Conservation (phyloP, 1,284 basidiomycete genomes). For the Malassezia nana region DNA sequence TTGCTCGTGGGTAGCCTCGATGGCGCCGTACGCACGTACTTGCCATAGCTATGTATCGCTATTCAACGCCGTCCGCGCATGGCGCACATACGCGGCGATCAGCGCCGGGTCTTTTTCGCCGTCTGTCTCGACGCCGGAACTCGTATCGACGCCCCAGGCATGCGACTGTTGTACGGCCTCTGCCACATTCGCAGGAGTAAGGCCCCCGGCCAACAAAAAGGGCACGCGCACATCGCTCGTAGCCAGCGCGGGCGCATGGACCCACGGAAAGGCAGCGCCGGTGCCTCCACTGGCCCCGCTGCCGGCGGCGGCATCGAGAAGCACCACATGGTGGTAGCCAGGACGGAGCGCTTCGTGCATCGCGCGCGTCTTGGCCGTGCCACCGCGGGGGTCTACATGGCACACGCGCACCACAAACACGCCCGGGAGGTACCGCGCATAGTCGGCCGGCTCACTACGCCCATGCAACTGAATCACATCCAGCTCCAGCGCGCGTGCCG, state of each 20-base stretch:
- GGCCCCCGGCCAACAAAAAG: slow-evolving; percentile 40
- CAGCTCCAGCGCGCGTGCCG: slow-evolving; percentile 26
- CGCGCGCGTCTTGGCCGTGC: slow-evolving; percentile 1
- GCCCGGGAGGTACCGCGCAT: slow-evolving; percentile 41
- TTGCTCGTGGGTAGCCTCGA: slow-evolving; percentile 33
- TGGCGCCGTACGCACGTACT: slow-evolving; percentile 22
- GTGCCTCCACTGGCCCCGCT: slow-evolving; percentile 25
- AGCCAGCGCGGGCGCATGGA: slow-evolving; percentile 22
- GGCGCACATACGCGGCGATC: slow-evolving; percentile 30
- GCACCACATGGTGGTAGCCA: slow-evolving; percentile 39
- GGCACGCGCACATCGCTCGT: slow-evolving; percentile 24
- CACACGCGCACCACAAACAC: slow-evolving; percentile 41
- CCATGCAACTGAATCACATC: slow-evolving; percentile 47
- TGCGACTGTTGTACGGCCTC: slow-evolving; percentile 22
- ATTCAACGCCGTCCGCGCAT: not conserved
- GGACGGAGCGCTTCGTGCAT: slow-evolving; percentile 30
- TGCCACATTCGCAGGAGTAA: slow-evolving; percentile 33
- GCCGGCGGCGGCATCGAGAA: slow-evolving; percentile 33
- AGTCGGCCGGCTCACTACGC: slow-evolving; percentile 32
- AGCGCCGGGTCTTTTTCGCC: slow-evolving; percentile 34
- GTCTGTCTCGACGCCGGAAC: slow-evolving; percentile 39
- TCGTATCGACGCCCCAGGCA: slow-evolving; percentile 38
- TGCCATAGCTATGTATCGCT: not conserved
- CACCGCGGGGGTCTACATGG: slow-evolving; percentile 18
- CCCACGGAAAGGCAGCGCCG: slow-evolving; percentile 37